Base-by-base conservation (phyloP, 176 grass and related monocot genomes). In the Rhynchospora pubera region DNA sequence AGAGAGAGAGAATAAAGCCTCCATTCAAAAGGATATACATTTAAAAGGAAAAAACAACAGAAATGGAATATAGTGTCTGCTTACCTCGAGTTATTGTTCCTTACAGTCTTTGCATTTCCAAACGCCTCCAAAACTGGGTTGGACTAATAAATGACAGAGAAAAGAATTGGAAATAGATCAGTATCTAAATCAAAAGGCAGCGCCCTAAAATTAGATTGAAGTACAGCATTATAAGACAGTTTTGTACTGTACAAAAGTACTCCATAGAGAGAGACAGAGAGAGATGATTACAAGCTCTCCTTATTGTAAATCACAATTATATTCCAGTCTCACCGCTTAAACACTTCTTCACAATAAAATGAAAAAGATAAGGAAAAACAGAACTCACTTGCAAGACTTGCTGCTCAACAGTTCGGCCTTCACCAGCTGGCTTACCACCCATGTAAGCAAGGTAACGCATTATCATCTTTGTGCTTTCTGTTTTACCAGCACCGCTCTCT, bases 61-160 rank as follows among this genome's bases (percentile, higher is more conserved):
- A 62, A 79, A 22, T 74, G 46, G 10, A 46, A 13, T 24, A 9
- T 57, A 9, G 21, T n/a, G 77, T 79, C 26, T 84, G 79, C 62
- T 73, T 76, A 93, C 96, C 96, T 98, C 18, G 96, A 98, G 88
- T 98, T 98, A 80, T 98, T 98, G 57, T 98, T 98, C 88, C 96
- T 91, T 62, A 98, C 92, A 66, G 96, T 98, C 85, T 98, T 98
- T 67, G 96, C 92, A 88, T 98, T 98, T 85, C 96, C 96, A 90
- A 98, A 98, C 91, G 96, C 96, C 89, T 98, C 96, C 62, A 98
- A 93, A 83, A 98, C 96, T 84, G 96, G 96, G 93, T 98, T 98
- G 69, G 96, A 98, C 96, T 98, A 55, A 72, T 44, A 91, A 39
- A 39, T 70, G 86, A 59, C 82, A 62, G 13, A 50, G 9, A 70